Evolutionary conservation across 495 filamentous ascomycete genomes (phyloP).

Genomic region (Trichoderma asperelloides): DNA sequence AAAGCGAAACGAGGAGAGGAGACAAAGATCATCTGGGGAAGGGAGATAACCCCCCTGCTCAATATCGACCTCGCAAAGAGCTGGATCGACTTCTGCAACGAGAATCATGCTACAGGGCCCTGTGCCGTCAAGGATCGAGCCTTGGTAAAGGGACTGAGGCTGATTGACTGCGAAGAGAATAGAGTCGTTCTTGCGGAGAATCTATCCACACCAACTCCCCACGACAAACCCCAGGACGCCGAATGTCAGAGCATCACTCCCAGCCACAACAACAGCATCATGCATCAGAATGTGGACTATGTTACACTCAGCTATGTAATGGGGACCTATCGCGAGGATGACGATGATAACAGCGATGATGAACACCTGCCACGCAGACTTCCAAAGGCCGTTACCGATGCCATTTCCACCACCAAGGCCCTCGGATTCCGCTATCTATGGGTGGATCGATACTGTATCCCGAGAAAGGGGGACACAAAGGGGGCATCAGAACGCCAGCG

Average conservation of each 20-base stretch:
- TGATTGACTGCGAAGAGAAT: slow-evolving; percentile 3
- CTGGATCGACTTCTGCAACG: slow-evolving; percentile 7
- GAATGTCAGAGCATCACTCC: background rate
- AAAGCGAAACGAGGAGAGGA: background rate
- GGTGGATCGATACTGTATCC: slow-evolving; percentile 23
- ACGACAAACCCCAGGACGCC: background rate
- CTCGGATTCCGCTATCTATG: slow-evolving; percentile 21
- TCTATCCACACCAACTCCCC: background rate
- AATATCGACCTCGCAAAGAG: background rate
- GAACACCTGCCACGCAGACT: background rate
- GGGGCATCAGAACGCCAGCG: slow-evolving; percentile 11
- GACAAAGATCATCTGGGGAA: background rate
- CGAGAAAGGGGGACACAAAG: slow-evolving; percentile 10
- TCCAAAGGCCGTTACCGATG: slow-evolving; percentile 18
- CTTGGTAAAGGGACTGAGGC: slow-evolving; percentile 1
- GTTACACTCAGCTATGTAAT: slow-evolving; percentile 15
- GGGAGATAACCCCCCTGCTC: background rate
- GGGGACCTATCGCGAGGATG: background rate
- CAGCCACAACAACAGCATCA: background rate
- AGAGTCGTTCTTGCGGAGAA: background rate
- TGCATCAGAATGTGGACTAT: slow-evolving; percentile 8
- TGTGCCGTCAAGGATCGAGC: background rate
- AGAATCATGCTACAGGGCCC: background rate
- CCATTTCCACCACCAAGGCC: slow-evolving; percentile 13
- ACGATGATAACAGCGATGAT: background rate